phyloP scores from a whole-genome alignment of 2,329 filamentous ascomycete species.

The Fusarium brevicatenulatum region DNA sequence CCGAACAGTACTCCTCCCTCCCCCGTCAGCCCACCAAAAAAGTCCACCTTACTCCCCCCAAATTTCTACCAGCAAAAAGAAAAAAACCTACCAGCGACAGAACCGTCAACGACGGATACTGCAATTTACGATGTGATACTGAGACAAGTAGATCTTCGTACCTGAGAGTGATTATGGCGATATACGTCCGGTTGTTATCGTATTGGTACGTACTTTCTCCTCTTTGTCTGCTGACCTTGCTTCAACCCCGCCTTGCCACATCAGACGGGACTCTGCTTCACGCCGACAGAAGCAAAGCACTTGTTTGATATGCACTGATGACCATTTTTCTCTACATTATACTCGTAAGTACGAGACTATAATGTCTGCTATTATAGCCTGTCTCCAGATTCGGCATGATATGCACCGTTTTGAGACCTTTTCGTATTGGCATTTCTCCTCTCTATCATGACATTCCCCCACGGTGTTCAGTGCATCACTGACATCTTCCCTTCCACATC shows the following conservation, averaged over 20 bases:
- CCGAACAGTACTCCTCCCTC: slow-evolving; percentile 5
- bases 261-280: slow-evolving; percentile 17
- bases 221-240: slow-evolving; percentile 29
- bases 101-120: background rate
- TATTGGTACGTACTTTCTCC: slow-evolving; percentile 4
- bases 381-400: background rate
- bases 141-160: fast-evolving
- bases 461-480: background rate
- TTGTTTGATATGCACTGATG: background rate
- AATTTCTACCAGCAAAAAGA: slow-evolving; percentile 27
- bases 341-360: background rate
- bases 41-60: slow-evolving; percentile 19
- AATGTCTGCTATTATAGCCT: background rate
- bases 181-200: background rate
- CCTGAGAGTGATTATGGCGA: background rate
- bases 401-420: background rate
- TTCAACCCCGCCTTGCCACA: slow-evolving; percentile 28
- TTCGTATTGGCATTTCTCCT: background rate
- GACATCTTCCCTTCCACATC: background rate
- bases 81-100: slow-evolving; percentile 1
- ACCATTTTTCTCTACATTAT: background rate
- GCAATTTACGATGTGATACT: background rate
- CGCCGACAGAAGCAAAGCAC: background rate
- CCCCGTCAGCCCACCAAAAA: slow-evolving; percentile 32
- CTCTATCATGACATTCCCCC: background rate